Conservation (phyloP, 768 basidiomycete genomes). For the Chalciporus sphaerocephalus region DNA sequence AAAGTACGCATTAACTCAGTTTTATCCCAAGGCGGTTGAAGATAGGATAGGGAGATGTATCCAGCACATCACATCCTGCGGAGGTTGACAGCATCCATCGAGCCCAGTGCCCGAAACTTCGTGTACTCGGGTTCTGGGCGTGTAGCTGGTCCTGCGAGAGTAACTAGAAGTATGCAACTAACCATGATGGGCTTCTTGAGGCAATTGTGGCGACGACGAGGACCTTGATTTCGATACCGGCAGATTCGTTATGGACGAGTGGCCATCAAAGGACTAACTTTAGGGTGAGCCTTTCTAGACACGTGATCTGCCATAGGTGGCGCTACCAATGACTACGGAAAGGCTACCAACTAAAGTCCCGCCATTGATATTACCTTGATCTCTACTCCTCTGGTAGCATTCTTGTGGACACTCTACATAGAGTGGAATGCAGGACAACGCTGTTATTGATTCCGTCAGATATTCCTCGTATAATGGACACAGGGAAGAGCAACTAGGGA, state of each 20-base stretch:
- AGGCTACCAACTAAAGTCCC: not conserved
- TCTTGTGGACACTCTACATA: not conserved
- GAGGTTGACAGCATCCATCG: slow-evolving; percentile 25
- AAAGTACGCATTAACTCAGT: slow-evolving; percentile 14
- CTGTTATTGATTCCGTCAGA: slow-evolving; percentile 7
- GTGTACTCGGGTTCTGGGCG: not conserved
- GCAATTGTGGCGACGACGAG: slow-evolving; percentile 16
- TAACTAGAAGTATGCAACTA: slow-evolving; percentile 17
- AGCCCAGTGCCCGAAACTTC: slow-evolving; percentile 4
- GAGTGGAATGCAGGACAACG: slow-evolving; percentile 23
- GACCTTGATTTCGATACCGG: slow-evolving; percentile 22
- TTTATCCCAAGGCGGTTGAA: not conserved
- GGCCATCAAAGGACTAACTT: slow-evolving; percentile 7
- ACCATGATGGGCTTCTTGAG: slow-evolving; percentile 33
- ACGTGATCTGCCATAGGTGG: slow-evolving; percentile 23
- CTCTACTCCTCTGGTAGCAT: not conserved
- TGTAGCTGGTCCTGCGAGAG: not conserved
- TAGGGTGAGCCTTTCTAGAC: slow-evolving; percentile 22
- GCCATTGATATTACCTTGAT: not conserved
- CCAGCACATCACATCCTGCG: slow-evolving; percentile 23
- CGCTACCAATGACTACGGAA: not conserved
- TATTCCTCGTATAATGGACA: slow-evolving; percentile 18
- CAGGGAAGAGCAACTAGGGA: slow-evolving; percentile 13
- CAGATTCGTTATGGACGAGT: slow-evolving; percentile 1
- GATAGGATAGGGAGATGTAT: slow-evolving; percentile 2